Base-by-base conservation (phyloP, 1,284 basidiomycete genomes). In the Rhodotorula sp. region DNA sequence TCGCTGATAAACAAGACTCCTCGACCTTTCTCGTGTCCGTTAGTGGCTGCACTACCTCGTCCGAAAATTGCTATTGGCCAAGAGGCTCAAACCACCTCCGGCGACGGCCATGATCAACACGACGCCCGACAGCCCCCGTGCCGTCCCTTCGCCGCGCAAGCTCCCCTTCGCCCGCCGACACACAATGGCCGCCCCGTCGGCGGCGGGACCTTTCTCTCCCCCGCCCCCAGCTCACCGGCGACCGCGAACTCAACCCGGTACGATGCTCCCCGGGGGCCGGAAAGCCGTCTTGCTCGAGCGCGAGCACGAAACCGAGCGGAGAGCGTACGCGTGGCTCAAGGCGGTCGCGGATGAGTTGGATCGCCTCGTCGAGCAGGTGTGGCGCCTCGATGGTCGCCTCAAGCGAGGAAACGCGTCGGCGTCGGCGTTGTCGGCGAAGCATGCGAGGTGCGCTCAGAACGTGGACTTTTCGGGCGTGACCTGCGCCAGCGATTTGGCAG, bases 41-140 rank as follows among this genome's bases (percentile, higher is more conserved):
- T 73, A 93, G 90, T 94, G 92, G 92, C 82, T 94, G 28, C 90
- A 92, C 76, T 93, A 93, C 80, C 83, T 94, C 60, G 80, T 81
- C 19, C 81, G 82, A 64, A 93, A 93, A 80, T 84, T 95, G 28
- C 81, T 94, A 3, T 81, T 86, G 34, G 84, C 83, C 55, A 92
- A 92, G 79, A 85, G 85, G 47, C 83, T 92, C 80, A 68, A 66
- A 28, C 60, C 65, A 0, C 70, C 73, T 21, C n/a, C 66, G 0
- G 3, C 61, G 1, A 52, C 28, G 1, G 19, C 23, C 10, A 15
- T 2, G 26, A 23, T 28, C 18, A 48, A n/a, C n/a, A 14, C 28
- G 12, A 38, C 31, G n/a, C 38, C 61, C 50, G 45, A 19, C 28
- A 45, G 38, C 6, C 43, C 26, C 7, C 63, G 26, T 10, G 19